Evolutionary conservation across 2,329 filamentous ascomycete species (phyloP).

Genomic region (Sclerotinia subarctica): DNA sequence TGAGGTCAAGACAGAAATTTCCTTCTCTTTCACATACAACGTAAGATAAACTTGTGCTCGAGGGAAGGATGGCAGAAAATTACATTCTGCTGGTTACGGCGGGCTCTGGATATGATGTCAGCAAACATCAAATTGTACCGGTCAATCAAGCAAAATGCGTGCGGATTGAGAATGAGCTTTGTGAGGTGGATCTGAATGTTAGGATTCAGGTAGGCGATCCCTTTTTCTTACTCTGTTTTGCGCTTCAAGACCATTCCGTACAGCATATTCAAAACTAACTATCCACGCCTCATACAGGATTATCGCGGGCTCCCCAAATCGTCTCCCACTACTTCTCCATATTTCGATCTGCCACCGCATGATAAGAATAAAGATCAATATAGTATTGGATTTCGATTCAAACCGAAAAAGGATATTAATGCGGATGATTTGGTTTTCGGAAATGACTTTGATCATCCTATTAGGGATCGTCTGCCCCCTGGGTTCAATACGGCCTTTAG

Average conservation of each 20-base stretch:
- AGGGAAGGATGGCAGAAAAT: slow-evolving; percentile 56
- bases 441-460: slow-evolving; percentile 91
- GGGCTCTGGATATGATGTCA: slow-evolving; percentile 69
- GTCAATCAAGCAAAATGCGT: slow-evolving; percentile 69
- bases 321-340: slow-evolving; percentile 68
- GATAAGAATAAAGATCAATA: slow-evolving; percentile 70
- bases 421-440: slow-evolving; percentile 74
- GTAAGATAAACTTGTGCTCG: not conserved
- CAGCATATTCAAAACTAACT: slow-evolving; percentile 8
- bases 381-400: slow-evolving; percentile 76
- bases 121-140: slow-evolving; percentile 68
- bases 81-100: slow-evolving; percentile 82
- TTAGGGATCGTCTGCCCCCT: slow-evolving; percentile 79
- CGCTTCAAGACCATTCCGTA: not conserved
- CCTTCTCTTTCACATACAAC: not conserved
- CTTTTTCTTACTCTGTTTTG: slow-evolving; percentile 36
- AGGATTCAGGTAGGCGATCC: slow-evolving; percentile 62
- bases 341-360: slow-evolving; percentile 73
- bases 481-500: slow-evolving; percentile 82
- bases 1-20: not conserved
- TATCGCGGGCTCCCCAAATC: slow-evolving; percentile 66
- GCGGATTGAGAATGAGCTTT: slow-evolving; percentile 59
- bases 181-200: slow-evolving; percentile 68
- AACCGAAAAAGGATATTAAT: slow-evolving; percentile 52
- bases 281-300: slow-evolving; percentile 38